Conservation (phyloP, 768 basidiomycete species). For the Pleurotus pulmonarius region DNA sequence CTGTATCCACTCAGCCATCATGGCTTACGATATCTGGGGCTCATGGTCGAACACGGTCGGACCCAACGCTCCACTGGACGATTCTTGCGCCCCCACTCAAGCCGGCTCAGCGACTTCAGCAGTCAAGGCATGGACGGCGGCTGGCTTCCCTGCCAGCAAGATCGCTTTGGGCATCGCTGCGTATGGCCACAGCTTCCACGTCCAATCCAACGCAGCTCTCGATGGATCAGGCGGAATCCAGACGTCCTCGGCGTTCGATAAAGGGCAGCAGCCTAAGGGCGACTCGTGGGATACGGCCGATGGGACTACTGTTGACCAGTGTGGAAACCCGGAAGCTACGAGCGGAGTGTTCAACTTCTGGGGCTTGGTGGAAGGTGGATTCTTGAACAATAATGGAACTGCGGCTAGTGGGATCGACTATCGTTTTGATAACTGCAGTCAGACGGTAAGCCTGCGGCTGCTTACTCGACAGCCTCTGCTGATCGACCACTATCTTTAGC, state of each 20-base stretch:
- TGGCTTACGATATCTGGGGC: conserved; percentile 75
- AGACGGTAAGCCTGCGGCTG: conserved; percentile 50
- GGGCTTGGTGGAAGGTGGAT: conserved; percentile 57
- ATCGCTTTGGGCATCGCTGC: conserved; percentile 81
- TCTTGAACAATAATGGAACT: conserved; percentile 44
- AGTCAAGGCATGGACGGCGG: conserved; percentile 65
- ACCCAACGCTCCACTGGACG: conserved; percentile 85
- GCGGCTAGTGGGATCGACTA: conserved; percentile 47
- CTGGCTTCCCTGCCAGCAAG: conserved; percentile 65
- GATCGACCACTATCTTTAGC: conserved; percentile 19
- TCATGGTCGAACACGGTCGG: conserved; percentile 65
- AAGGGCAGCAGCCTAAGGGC: conserved; percentile 44
- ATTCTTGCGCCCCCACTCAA: conserved; percentile 68
- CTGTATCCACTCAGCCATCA: conserved; percentile 26
- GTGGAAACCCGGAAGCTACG: conserved; percentile 47
- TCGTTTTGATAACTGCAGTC: conserved; percentile 61
- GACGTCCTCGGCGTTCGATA: conserved; percentile 52
- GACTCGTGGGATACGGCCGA: conserved; percentile 61
- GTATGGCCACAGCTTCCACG: conserved; percentile 79
- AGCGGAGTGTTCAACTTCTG: conserved; percentile 62
- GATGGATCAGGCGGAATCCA: conserved; percentile 27
- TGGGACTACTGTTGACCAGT: conserved; percentile 40
- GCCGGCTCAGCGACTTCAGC: conserved; percentile 75
- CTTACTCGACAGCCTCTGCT: background rate
- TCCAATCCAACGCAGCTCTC: conserved; percentile 42